Base-by-base conservation (phyloP, 2,329 filamentous ascomycete species). In the Xylariaceae sp. region DNA sequence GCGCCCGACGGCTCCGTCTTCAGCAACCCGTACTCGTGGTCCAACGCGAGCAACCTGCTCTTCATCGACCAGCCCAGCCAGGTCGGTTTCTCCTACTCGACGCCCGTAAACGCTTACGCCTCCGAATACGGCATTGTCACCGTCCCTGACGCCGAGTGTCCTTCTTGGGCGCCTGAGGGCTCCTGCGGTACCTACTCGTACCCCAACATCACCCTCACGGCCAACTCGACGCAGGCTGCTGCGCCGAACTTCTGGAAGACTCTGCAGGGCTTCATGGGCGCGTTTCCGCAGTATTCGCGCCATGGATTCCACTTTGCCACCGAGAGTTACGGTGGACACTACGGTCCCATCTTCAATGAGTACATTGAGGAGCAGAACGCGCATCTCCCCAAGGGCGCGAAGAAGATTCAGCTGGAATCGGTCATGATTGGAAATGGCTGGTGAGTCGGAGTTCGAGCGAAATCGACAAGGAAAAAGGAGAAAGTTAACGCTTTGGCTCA, bases 1-100 rank as follows among this genome's bases (percentile, higher is more conserved):
- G 77, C 77, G 44, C 72, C 76, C 57, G 71, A 75, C 35, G 73
- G 76, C 54, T 71, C 76, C 13, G 74, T 77, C 11, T 73, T 74
- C 64, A 71, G 78, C 68, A 87, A 87, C 67, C 81, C 82, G 3
- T 81, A 84, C 72, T 78, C 78, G 7, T 87, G 82, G 82, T 84
- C 78, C 65, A 79, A 84, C 61, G 78, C 79, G 30, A 82, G 78
- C 42, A 86, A 85, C 68, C 74, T 87, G 68, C 73, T 87, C 8
- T 87, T 85, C 71, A 74, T 87, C 55, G 82, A 82, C 56, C 83
- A 87, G 70, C 84, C 84, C 8, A 74, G 82, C n/a, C 81, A 81
- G 39, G 78, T 80, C 34, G 83, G 82, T 1, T 82, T 83, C 69
- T 82, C 78, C 1, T 83, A 84, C 68, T 69, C 69, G 52, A 63